Base-by-base conservation (phyloP, 306 rosid species). In the Astragalus membranaceus region DNA sequence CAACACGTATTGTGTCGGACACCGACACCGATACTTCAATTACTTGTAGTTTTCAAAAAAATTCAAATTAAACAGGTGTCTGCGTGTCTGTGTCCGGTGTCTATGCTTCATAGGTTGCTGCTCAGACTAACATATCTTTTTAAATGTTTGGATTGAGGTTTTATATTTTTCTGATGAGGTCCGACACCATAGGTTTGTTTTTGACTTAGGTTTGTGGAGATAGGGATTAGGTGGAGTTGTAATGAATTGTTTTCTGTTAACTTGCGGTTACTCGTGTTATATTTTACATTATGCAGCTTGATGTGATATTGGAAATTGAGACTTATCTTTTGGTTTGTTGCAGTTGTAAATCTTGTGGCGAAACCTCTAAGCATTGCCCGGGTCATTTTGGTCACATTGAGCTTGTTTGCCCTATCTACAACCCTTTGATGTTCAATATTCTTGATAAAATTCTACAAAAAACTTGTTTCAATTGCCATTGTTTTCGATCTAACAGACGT, bases 301-400 rank as follows among this genome's bases (percentile, higher is more conserved):
- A 32, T 64, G 48, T 72, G 49, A 10, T 32, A 53, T 77, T n/a
- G 66, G 13, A 55, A 67, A 73, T 23, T 73, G 55, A 74, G 20
- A 44, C 20, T 8, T 41, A 30, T 60, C 56, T 75, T 65, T 53
- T 52, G 8, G 56, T 5, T 83, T 13, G 64, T 63, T 83, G 95
- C 86, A 94, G 98, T 70, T 94, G 98, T 69, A 77, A 64, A 73
- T 66, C 92, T 8, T 90, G 97, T 73, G 92, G 87, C 14, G 88
- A 88, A 75, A 64, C 67, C 17, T 55, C 83, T 50, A 68, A 43
- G 53, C 52, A 43, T 41, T 90, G 98, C 64, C 87, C 86, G 0
- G 98, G 98, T 52, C 98, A 94, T 85, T 94, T 80, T 69, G 98
- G 98, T 56, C 96, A 85, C 72, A 81, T 94, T 65, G 98, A 91